phyloP scores from a whole-genome alignment of 1,139 yeast genomes.

The Zygosaccharomyces sapae region DNA sequence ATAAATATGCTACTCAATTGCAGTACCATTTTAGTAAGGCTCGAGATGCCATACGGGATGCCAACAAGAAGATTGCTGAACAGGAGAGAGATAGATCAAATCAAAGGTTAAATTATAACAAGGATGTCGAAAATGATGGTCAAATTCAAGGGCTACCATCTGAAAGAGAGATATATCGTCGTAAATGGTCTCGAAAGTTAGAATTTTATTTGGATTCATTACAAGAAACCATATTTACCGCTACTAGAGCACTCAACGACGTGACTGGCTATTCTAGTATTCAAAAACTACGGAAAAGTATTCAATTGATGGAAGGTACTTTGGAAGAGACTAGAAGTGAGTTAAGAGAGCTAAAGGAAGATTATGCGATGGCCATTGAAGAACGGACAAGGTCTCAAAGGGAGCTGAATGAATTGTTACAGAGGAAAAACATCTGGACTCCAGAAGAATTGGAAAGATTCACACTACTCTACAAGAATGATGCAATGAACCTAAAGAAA shows the following conservation, averaged over 20 bases:
- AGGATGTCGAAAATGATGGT: conserved; percentile 31
- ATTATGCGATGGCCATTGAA: conserved; percentile 63
- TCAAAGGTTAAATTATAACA: conserved; percentile 33
- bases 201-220: conserved; percentile 56
- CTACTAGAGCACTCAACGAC: conserved; percentile 76
- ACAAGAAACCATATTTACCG: conserved; percentile 62
- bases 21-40: conserved; percentile 33
- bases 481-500: conserved; percentile 65
- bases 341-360: conserved; percentile 48
- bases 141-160: conserved; percentile 41
- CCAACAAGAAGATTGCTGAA: conserved; percentile 37
- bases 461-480: conserved; percentile 73
- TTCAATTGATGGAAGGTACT: conserved; percentile 49
- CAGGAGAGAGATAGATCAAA: conserved; percentile 36
- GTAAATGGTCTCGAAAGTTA: conserved; percentile 52
- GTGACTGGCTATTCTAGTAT: conserved; percentile 88
- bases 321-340: conserved; percentile 47
- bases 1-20: conserved; percentile 16
- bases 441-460: conserved; percentile 76
- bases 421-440: conserved; percentile 80
- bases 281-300: conserved; percentile 61
- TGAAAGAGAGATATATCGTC: conserved; percentile 41
- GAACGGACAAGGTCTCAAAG: conserved; percentile 69
- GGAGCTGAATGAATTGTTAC: conserved; percentile 82
- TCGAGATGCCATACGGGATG: conserved; percentile 35